Base-by-base conservation (phyloP, 2,329 filamentous ascomycete species). In the Bimuria novae-zelandiae region DNA sequence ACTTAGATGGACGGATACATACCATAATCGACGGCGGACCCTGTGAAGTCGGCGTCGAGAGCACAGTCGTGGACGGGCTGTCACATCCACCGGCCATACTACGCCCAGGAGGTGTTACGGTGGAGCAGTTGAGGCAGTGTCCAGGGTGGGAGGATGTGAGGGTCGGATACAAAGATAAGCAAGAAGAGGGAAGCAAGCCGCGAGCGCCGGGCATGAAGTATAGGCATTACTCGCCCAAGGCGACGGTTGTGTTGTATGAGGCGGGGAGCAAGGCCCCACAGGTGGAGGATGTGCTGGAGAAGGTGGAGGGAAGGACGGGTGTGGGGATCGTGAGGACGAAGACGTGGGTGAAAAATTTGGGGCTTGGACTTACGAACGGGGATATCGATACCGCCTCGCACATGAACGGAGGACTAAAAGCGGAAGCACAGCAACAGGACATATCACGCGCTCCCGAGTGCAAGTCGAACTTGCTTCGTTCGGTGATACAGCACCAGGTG, bases 191-290 rank as follows among this genome's bases (percentile, higher is more conserved):
- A 3, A 84, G 83, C 45, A 65, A 62, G 50, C 94, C 94, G 0
- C 82, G 90, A 51, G 94, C 94, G 0, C 94, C 94, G 0, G 94
- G 94, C 1, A 99, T 99, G 94, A 99, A 99, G 76, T 99, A 99
- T 72, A 90, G 94, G 70, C 94, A 99, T 72, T 99, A 99, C 69
- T 96, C 92, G 37, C 94, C 94, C 1, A 90, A 87, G 72, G 95
- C 94, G 1, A 85, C 82, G 40, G 92, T 99, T 2, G 78, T 96
- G 12, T 79, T 97, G 1, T 96, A 92, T 69, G 90, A 96, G 70
- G 75, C 83, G 25, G 79, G 76, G 1, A 60, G 70, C 69, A 71
- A 56, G 16, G 52, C 63, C 23, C 57, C 75, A 19, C 59, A 62
- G 56, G 4, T 37, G 2, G 62, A 68, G 3, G 68, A 75, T 14